These are phyloP conservation scores for Cercospora janseana DNA, from an alignment of 2,329 filamentous ascomycete species.

Conservation along the genomic window DNA sequence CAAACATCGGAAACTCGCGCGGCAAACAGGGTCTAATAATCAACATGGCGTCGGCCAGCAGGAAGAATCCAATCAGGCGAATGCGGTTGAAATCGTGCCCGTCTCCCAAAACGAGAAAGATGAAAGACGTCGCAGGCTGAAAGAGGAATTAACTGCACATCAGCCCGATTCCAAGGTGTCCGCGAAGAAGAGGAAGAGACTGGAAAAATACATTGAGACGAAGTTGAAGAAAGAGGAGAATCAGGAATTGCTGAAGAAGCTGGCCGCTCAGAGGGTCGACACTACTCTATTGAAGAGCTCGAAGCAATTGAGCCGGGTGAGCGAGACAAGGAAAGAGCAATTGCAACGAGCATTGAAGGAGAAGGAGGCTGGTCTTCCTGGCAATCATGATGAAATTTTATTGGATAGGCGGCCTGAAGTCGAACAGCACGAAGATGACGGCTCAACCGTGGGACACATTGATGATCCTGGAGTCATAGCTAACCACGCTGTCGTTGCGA, in stretches of 20 bases:
- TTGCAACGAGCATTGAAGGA: slow-evolving; percentile 63
- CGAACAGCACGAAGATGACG: slow-evolving; percentile 14
- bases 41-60: slow-evolving; percentile 37
- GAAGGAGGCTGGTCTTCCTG: slow-evolving; percentile 59
- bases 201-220: slow-evolving; percentile 75
- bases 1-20: slow-evolving; percentile 64
- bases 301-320: slow-evolving; percentile 69
- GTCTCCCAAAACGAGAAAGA: slow-evolving; percentile 54
- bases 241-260: slow-evolving; percentile 74
- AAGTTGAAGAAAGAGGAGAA: slow-evolving; percentile 96
- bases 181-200: slow-evolving; percentile 64
- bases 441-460: too few species aligned
- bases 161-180: slow-evolving; percentile 58
- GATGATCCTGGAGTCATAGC: too few species aligned
- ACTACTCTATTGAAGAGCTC: slow-evolving; percentile 78
- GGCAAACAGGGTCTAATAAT: slow-evolving; percentile 45
- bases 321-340: slow-evolving; percentile 69
- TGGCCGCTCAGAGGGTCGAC: slow-evolving; percentile 76
- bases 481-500: background rate
- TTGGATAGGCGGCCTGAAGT: slow-evolving; percentile 44
- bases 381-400: slow-evolving; percentile 53
- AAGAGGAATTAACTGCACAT: slow-evolving; percentile 54
- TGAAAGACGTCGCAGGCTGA: slow-evolving; percentile 52
- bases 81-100: slow-evolving; percentile 50
- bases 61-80: slow-evolving; percentile 53